These are phyloP conservation scores for Drechslerella dactyloides DNA, from an alignment of 2,329 filamentous ascomycete genomes.

Conservation along the genomic window DNA sequence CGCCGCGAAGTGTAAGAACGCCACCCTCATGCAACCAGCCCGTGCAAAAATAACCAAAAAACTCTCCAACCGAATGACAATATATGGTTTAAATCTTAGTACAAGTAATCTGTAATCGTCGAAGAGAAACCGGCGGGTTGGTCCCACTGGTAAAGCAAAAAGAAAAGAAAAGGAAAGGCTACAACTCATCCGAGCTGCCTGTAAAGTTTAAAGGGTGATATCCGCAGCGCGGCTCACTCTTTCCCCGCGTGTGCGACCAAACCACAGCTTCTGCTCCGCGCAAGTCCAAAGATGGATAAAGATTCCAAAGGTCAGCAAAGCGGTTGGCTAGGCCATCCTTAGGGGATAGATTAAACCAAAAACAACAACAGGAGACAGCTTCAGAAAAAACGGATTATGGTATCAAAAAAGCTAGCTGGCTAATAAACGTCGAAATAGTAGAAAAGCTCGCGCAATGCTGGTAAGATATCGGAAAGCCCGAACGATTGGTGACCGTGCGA, in stretches of 20 bases:
- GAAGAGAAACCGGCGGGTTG: no score
- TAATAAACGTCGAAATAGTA: not conserved
- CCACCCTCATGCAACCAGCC: conserved; percentile 2
- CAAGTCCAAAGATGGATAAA: not conserved
- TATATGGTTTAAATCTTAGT: not conserved
- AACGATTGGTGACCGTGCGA: conserved; percentile 20
- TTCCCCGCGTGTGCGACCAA: no score
- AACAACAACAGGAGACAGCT: not conserved
- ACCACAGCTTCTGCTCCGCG: no score
- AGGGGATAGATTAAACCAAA: not conserved
- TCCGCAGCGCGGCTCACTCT: no score
- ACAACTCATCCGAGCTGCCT: no score
- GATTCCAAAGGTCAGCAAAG: not conserved
- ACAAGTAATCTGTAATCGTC: no score
- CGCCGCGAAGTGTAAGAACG: conserved; percentile 7
- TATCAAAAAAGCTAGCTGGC: not conserved
- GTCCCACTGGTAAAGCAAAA: no score
- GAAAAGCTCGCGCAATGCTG: conserved; percentile 9
- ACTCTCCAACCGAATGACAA: not conserved
- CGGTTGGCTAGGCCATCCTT: not conserved
- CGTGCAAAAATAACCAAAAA: not conserved
- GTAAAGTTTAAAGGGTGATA: no score
- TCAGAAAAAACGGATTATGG: conserved; percentile 1
- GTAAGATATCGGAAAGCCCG: conserved; percentile 21
- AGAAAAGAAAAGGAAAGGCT: no score